These are phyloP conservation scores for Calocybe gangraenosa DNA, from an alignment of 768 basidiomycete species.

Conservation along the genomic window DNA sequence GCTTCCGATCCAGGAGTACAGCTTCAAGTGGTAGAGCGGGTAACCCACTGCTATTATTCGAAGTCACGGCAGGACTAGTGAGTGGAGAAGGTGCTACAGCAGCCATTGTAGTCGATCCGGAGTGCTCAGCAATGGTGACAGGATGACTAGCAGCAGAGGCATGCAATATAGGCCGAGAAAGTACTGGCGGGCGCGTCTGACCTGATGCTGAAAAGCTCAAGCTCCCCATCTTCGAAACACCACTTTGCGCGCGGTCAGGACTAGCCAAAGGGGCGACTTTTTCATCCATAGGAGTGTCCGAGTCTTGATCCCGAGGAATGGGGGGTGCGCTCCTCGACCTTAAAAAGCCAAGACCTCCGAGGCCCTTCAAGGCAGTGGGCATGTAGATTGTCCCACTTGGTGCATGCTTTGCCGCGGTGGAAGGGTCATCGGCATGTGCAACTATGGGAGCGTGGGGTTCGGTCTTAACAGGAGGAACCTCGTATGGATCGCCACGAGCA, in stretches of 20 bases:
- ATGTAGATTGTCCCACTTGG: constrained; percentile 26
- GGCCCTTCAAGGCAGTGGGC: constrained; percentile 39
- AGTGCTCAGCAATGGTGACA: not conserved
- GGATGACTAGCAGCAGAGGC: not conserved
- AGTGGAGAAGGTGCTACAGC: constrained; percentile 2
- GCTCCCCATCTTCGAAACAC: not conserved
- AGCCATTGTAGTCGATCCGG: not conserved
- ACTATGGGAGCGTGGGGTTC: constrained; percentile 13
- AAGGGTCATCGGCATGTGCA: not conserved
- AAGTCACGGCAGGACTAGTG: constrained; percentile 9
- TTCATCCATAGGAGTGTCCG: constrained; percentile 5
- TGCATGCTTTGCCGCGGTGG: constrained; percentile 11
- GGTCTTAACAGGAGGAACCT: constrained; percentile 24
- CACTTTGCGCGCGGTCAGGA: constrained; percentile 7
- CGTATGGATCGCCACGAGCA: constrained; percentile 48
- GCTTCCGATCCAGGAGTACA: constrained; percentile 61
- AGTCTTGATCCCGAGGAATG: constrained; percentile 35
- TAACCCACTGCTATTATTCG: constrained; percentile 31
- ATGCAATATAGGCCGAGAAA: not conserved
- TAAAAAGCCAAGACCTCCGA: constrained; percentile 46
- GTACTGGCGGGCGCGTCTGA: not conserved
- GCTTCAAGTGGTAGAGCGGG: constrained; percentile 64
- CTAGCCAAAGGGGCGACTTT: constrained; percentile 4
- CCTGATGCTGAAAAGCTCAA: not conserved
- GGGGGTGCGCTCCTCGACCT: constrained; percentile 58